Conservation (phyloP, 2,329 filamentous ascomycete genomes). For the Aureobasidium sp. region DNA sequence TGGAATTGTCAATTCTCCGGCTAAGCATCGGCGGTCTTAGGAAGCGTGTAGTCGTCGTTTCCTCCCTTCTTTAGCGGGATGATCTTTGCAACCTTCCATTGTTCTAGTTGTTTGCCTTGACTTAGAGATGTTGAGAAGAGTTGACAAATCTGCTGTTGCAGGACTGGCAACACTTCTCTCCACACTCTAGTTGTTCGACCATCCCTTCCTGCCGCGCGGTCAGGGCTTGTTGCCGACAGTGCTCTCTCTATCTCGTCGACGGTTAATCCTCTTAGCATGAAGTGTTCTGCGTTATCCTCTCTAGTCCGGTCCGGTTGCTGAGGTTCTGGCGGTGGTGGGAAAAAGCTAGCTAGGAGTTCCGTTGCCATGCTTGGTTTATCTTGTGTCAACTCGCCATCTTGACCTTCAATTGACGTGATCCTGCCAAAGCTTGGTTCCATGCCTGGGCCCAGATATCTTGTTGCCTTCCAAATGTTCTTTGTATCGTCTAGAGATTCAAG, state of each 20-base stretch:
- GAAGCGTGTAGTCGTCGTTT: no score
- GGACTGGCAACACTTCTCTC: constrained; percentile 18
- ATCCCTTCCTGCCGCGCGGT: constrained; percentile 13
- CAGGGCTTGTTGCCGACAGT: constrained; percentile 2
- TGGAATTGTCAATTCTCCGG: no score
- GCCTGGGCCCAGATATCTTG: no score
- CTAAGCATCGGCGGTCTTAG: no score
- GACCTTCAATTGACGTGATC: no score
- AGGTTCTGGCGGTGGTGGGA: not conserved
- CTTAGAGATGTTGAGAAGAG: constrained; percentile 19
- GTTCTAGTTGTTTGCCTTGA: constrained; percentile 18
- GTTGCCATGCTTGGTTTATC: not conserved
- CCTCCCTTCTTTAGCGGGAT: no score
- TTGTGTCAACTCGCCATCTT: no score
- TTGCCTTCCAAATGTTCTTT: no score
- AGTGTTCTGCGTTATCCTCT: not conserved
- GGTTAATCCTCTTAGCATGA: not conserved
- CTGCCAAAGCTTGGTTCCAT: no score
- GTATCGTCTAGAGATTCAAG: not conserved
- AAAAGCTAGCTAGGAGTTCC: not conserved
- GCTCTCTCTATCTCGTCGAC: no score
- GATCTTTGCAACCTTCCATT: constrained; percentile 22
- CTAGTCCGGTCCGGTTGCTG: not conserved
- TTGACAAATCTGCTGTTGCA: constrained; percentile 17
- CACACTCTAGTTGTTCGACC: no score